Evolutionary conservation across 148 eudicot genomes (phyloP).

Genomic region (Selenicereus undatus): DNA sequence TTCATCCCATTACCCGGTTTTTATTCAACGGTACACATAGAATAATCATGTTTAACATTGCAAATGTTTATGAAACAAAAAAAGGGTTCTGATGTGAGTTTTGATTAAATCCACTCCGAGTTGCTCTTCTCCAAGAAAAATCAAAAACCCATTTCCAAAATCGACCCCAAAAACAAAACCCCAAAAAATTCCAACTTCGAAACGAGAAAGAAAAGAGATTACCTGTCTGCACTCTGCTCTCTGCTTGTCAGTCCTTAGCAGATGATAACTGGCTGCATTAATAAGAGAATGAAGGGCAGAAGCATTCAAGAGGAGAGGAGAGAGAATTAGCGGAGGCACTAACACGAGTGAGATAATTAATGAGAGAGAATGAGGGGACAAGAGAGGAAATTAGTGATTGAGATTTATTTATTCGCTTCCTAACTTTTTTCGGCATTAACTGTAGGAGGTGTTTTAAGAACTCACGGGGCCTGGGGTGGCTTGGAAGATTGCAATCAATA

Average conservation of each 20-base stretch:
- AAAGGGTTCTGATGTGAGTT: too few species aligned
- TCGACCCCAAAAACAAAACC: constrained; percentile 1
- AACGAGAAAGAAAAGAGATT: neutral
- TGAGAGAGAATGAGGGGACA: neutral
- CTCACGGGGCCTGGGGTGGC: constrained; percentile 21
- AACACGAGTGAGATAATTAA: neutral
- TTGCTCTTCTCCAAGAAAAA: too few species aligned
- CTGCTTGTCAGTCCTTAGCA: neutral
- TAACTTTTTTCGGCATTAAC: constrained; percentile 21
- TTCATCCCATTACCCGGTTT: too few species aligned
- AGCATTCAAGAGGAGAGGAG: neutral
- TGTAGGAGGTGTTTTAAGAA: neutral
- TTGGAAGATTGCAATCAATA: neutral
- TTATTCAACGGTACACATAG: neutral
- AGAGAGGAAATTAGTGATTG: constrained; percentile 21
- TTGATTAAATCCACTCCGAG: neutral
- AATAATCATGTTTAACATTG: too few species aligned
- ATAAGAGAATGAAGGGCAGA: constrained; percentile 5
- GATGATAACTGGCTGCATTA: neutral
- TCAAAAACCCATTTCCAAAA: neutral
- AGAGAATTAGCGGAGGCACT: neutral
- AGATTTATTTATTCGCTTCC: constrained; percentile 13
- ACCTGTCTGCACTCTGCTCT: constrained; percentile 4
- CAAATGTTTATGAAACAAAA: too few species aligned
- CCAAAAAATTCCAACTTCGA: neutral